phyloP scores from a whole-genome alignment of 164 flowering plant species.

The Dillenia turbinata region DNA sequence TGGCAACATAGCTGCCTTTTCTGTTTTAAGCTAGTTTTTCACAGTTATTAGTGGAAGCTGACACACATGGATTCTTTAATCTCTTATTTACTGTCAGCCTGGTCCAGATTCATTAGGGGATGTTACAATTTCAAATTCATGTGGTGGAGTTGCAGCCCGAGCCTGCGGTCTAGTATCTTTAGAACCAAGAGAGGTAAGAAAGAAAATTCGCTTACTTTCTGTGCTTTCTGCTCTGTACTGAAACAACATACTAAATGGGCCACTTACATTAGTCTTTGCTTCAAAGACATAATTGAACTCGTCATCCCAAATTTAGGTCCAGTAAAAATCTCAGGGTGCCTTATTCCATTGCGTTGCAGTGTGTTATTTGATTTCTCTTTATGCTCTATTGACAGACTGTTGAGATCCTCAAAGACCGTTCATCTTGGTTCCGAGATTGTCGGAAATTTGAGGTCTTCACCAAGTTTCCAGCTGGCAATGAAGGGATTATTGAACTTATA shows the following conservation, averaged over 20 bases:
- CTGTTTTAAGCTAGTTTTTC: neutral
- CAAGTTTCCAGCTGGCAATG: constrained; percentile 60
- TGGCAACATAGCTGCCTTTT: neutral
- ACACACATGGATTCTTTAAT: neutral
- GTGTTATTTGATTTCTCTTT: constrained; percentile 1
- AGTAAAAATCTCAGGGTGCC: too few species aligned
- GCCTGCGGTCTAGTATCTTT: constrained; percentile 80
- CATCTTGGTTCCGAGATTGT: constrained; percentile 75
- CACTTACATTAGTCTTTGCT: neutral
- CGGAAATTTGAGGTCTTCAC: constrained; percentile 61
- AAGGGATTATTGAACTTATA: constrained; percentile 68
- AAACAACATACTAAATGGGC: neutral
- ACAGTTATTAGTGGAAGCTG: too few species aligned
- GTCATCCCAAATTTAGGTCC: too few species aligned
- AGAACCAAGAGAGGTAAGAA: constrained; percentile 54
- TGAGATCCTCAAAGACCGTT: constrained; percentile 80
- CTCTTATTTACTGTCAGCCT: constrained; percentile 39
- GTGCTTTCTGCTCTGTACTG: neutral
- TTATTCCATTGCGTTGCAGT: neutral
- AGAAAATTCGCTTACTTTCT: constrained; percentile 2
- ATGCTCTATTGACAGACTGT: constrained; percentile 37
- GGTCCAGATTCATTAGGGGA: constrained; percentile 97
- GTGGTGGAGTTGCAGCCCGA: constrained; percentile 80
- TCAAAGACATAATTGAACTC: too few species aligned
- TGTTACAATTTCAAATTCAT: constrained; percentile 80